Conservation (phyloP, 73 alveolate species). For the Stentor coeruleus region DNA sequence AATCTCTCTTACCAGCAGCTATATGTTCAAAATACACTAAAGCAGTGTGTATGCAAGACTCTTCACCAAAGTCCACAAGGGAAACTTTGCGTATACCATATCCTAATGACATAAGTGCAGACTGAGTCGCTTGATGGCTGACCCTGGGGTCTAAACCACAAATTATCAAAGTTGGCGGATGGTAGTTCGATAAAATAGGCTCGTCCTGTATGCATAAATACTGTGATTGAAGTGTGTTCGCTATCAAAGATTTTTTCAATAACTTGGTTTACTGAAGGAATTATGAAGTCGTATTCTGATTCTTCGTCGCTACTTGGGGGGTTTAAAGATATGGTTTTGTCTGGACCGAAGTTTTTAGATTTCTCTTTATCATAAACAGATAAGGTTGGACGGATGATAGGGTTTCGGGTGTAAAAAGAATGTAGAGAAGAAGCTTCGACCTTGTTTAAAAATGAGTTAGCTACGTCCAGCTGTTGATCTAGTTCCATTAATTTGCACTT, state of each 20-base stretch:
- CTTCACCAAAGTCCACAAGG: background rate
- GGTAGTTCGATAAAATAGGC: background rate
- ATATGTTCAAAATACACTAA: background rate
- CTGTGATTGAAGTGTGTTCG: background rate
- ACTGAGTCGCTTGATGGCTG: background rate
- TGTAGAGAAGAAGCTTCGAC: too few relatives aligned
- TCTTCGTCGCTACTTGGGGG: background rate
- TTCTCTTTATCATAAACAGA: too few relatives aligned
- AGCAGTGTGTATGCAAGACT: background rate
- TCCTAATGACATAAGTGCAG: background rate
- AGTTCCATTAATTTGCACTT: too few relatives aligned
- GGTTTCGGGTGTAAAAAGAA: too few relatives aligned
- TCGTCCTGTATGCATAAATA: background rate
- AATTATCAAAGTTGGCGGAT: background rate
- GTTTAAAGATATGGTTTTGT: too few relatives aligned
- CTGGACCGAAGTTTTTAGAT: too few relatives aligned
- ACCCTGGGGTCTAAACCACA: background rate
- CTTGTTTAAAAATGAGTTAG: too few relatives aligned
- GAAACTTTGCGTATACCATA: background rate
- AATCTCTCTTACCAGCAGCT: background rate
- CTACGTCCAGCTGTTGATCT: too few relatives aligned
- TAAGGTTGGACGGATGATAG: too few relatives aligned
- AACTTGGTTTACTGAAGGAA: slow-evolving; percentile 13
- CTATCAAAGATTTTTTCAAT: background rate
- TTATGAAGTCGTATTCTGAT: background rate